Conservation (phyloP, 305 asterid species). For the Petunia hybrid region DNA sequence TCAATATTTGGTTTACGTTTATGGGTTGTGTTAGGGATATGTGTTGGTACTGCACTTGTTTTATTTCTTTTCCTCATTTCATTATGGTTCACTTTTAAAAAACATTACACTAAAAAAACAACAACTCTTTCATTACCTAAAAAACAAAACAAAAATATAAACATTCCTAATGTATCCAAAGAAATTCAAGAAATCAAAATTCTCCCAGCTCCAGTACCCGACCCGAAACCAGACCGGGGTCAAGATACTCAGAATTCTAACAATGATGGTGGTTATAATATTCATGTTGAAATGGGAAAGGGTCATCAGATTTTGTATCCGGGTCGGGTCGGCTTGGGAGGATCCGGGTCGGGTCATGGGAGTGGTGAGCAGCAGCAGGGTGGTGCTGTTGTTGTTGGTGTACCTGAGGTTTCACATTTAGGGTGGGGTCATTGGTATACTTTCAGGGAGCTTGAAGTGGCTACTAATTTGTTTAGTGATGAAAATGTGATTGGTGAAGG, state of each 20-base stretch:
- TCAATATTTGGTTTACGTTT: conserved; percentile 80
- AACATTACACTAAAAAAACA: conserved; percentile 49
- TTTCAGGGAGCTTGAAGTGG: conserved; percentile 77
- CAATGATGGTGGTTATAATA: conserved; percentile 47
- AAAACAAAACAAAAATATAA: conserved; percentile 40
- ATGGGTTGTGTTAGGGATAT: conserved; percentile 84
- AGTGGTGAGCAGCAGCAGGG: conserved; percentile 50
- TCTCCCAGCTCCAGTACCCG: conserved; percentile 63
- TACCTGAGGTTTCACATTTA: conserved; percentile 90
- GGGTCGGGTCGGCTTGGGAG: conserved; percentile 51
- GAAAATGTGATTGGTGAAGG: conserved; percentile 97
- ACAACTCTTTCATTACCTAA: conserved; percentile 36
- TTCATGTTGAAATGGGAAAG: conserved; percentile 70
- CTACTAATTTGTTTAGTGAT: conserved; percentile 71
- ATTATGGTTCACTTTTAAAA: conserved; percentile 71
- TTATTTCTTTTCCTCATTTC: conserved; percentile 73
- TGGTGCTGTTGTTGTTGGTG: conserved; percentile 40
- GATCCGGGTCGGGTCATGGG: conserved; percentile 56
- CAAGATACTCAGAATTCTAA: conserved; percentile 27
- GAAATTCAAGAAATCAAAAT: conserved; percentile 80
- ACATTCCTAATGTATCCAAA: conserved; percentile 70
- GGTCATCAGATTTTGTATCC: conserved; percentile 58
- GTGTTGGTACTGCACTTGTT: conserved; percentile 83
- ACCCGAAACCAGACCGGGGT: conserved; percentile 41
- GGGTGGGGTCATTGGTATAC: conserved; percentile 99